Evolutionary conservation across 495 filamentous ascomycete genomes (phyloP).

Genomic region (Neohortaea acidophila): DNA sequence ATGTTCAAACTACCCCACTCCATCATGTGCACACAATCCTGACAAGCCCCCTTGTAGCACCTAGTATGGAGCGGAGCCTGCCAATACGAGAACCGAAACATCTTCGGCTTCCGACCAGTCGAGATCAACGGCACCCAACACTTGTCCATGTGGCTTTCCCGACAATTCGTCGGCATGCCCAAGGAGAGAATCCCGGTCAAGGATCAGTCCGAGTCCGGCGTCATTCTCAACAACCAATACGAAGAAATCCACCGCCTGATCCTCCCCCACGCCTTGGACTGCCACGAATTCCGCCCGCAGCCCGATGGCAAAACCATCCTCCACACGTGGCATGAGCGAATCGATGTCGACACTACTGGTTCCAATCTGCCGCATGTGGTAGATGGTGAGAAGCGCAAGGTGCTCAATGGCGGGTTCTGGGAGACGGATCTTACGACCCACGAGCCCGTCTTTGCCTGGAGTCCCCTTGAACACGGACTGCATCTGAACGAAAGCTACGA

Average conservation of each 20-base stretch:
- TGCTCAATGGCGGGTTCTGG: constrained; percentile 28
- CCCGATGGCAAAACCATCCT: background rate
- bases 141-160: background rate
- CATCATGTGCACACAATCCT: too few relatives aligned
- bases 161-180: background rate
- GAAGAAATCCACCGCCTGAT: background rate
- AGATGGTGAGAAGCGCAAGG: background rate
- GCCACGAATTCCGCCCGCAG: background rate
- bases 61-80: constrained; percentile 3
- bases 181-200: background rate
- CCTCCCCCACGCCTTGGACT: background rate
- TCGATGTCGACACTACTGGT: background rate
- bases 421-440: constrained; percentile 36
- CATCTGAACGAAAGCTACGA: background rate
- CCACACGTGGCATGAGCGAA: background rate
- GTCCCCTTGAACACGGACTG: constrained; percentile 29
- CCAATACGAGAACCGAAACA: background rate
- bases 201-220: background rate
- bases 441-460: constrained; percentile 37
- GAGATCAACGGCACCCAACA: background rate
- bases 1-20: too few relatives aligned
- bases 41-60: too few relatives aligned
- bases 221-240: background rate
- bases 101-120: constrained; percentile 1
- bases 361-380: too few relatives aligned